These are phyloP conservation scores for Cryptosporidium viatorum DNA, from an alignment of 169 alveolate genomes.

Conservation along the genomic window DNA sequence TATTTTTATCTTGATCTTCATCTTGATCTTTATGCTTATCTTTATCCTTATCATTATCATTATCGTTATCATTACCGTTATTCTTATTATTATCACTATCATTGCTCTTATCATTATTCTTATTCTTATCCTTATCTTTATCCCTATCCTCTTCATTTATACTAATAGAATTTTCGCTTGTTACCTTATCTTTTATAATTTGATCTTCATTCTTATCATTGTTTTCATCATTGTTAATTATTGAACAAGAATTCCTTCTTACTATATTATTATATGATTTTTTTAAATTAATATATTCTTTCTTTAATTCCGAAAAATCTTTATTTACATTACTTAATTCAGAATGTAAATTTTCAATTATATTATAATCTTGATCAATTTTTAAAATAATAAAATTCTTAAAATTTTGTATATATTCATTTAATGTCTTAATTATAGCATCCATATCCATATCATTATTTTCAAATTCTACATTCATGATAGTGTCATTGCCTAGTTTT, in stretches of 20 bases:
- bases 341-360: constrained; percentile 45
- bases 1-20: background rate
- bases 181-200: background rate
- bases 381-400: constrained; percentile 8
- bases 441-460: constrained; percentile 34
- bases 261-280: background rate
- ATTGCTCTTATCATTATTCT: background rate
- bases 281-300: background rate
- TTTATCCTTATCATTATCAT: background rate
- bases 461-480: constrained; percentile 40
- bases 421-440: constrained; percentile 32
- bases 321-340: constrained; percentile 28
- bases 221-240: background rate
- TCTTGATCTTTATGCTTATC: no score
- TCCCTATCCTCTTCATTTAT: background rate
- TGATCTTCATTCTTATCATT: background rate
- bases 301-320: background rate
- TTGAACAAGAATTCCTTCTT: background rate
- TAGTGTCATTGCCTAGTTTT: background rate
- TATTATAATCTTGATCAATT: constrained; percentile 19
- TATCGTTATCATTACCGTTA: background rate
- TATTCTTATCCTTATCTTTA: background rate
- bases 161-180: background rate
- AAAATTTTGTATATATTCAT: constrained; percentile 43
- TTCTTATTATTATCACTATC: background rate